Base-by-base conservation (phyloP, 2,329 filamentous ascomycete species). In the Phaeophleospora eucalypticola region DNA sequence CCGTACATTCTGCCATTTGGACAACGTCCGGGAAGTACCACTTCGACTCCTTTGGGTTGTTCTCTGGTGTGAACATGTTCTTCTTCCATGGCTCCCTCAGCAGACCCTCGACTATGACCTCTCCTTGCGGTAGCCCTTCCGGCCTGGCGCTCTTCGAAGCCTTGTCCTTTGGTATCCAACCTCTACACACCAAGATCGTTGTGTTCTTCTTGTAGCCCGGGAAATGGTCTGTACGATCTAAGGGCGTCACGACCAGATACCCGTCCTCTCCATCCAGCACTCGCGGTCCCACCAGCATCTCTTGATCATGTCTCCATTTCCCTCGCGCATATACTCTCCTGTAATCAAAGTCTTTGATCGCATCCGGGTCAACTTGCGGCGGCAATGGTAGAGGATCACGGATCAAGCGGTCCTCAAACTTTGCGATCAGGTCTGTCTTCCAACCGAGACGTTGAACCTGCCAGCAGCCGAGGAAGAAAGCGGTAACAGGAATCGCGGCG, bases 21-120 rank as follows among this genome's bases (percentile, higher is more conserved):
- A 78, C 69, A 18, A 98, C 88, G 68, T 95, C 91, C 0, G 93
- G 91, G 63, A 98, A 98, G 71, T 95, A 95, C 66, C 94, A 98
- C 68, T 89, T 84, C 49, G 84, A 81, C 63, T 83, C 82, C 58
- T 90, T 84, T 0, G 91, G 91, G 58, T 81, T 76, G 61, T 98
- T 98, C 0, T 86, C 83, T 0, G 93, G 93, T 46, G 93, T 98
- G 67, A 98, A 98, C 79, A 90, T 86, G 67, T 98, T 98, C 77
- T 91, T 95, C 78, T 95, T 93, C 81, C 88, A 95, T 7, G 91
- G 91, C 71, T 93, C 82, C 49, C 93, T 73, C 65, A 98, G 66
- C 65, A 98, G 62, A 0, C 93, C 93, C 70, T 95, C 83, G 2
- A 98, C 82, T 0, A 78, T 79, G 8, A 97, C 83, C 60, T 86